These are phyloP conservation scores for Penicillium sp. DNA, from an alignment of 2,329 filamentous ascomycete species.

Conservation along the genomic window DNA sequence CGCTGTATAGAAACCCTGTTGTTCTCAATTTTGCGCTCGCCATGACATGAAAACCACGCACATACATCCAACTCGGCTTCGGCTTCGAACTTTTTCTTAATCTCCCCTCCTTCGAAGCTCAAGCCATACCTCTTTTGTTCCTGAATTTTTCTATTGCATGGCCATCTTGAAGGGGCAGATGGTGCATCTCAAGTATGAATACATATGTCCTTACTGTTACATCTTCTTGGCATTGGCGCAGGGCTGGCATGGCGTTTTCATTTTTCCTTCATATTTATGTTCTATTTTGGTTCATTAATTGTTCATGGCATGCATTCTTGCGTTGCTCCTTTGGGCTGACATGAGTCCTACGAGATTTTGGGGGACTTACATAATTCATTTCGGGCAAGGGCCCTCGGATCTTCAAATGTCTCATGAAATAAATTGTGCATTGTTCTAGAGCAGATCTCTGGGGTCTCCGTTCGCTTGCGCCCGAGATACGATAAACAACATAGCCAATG, in stretches of 20 bases:
- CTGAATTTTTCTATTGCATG: background rate
- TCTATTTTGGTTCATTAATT: slow-evolving; percentile 4
- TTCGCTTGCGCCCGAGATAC: no score
- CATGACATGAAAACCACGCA: slow-evolving; percentile 19
- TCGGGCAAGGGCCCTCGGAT: background rate
- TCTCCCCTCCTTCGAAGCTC: background rate
- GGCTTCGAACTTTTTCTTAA: background rate
- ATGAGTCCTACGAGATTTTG: background rate
- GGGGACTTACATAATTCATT: slow-evolving; percentile 3
- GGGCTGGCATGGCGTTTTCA: slow-evolving; percentile 18
- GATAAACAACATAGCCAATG: no score
- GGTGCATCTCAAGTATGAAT: slow-evolving; percentile 12
- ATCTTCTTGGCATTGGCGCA: slow-evolving; percentile 22
- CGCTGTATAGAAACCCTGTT: slow-evolving; percentile 16
- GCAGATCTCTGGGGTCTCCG: no score
- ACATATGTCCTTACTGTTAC: slow-evolving; percentile 13
- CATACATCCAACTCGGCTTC: slow-evolving; percentile 13
- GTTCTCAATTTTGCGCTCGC: slow-evolving; percentile 4
- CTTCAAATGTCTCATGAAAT: background rate
- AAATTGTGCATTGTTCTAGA: no score
- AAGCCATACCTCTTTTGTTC: background rate
- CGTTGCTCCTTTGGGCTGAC: background rate
- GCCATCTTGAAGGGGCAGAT: background rate
- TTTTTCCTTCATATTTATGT: slow-evolving; percentile 5
- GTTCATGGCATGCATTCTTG: slow-evolving; percentile 2